Percentiles rank a stretch among this genome's conserved stretches.
These are phyloP conservation scores for Globisporangium alternatum DNA, from an alignment of 352 stramenopile genomes.

Conservation along the genomic window DNA sequence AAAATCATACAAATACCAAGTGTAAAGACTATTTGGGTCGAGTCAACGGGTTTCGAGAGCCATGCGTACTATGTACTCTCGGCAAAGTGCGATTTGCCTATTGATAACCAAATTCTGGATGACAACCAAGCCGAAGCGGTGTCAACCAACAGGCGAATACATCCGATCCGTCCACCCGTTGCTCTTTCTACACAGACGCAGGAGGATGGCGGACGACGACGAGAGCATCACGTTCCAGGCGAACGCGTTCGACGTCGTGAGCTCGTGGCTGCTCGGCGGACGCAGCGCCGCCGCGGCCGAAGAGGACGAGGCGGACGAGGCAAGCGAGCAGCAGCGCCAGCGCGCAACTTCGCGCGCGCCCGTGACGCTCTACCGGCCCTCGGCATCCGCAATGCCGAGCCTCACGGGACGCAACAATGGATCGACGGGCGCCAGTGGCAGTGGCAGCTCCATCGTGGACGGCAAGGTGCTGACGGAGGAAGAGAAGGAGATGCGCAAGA, in stretches of 20 bases:
- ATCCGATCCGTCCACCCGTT: not conserved
- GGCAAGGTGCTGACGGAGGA: constrained; percentile 42
- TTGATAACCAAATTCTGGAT: no score
- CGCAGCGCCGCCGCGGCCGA: constrained; percentile 11
- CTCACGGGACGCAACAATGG: constrained; percentile 28
- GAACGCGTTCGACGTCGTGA: constrained; percentile 59
- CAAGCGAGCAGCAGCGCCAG: constrained; percentile 1
- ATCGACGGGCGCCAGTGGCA: not conserved
- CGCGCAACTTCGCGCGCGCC: constrained; percentile 15
- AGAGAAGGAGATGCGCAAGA: constrained; percentile 72
- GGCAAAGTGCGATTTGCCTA: no score
- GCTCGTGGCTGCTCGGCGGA: constrained; percentile 53
- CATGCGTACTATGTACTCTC: no score
- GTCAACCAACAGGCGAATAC: not conserved
- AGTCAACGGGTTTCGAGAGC: no score
- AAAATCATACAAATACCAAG: no score
- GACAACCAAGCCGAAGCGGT: not conserved
- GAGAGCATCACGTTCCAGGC: constrained; percentile 52
- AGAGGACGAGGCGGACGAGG: constrained; percentile 13
- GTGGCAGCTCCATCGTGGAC: constrained; percentile 1
- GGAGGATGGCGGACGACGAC: constrained; percentile 28
- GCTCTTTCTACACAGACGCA: no score
- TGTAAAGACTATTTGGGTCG: no score
- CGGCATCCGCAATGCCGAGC: constrained; percentile 25
- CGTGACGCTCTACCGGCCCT: constrained; percentile 59